Evolutionary conservation across 2,329 filamentous ascomycete species (phyloP).

Genomic region (Aspergillus oerlinghausenensis): DNA sequence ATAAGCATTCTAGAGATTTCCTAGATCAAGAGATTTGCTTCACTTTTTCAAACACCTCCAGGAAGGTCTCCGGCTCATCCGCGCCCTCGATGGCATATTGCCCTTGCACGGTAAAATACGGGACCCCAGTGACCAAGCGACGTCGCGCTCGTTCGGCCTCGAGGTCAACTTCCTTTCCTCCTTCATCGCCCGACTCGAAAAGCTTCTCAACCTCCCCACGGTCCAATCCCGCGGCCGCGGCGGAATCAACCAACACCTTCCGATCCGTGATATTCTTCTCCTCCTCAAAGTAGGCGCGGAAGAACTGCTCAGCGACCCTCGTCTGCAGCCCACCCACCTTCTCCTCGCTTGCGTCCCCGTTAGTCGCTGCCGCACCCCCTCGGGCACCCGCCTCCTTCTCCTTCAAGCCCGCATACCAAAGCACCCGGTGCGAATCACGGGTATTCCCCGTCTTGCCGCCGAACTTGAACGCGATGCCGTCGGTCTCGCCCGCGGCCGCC

Average conservation of each 20-base stretch:
- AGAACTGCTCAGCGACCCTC: slow-evolving; percentile 58
- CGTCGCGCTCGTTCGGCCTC: slow-evolving; percentile 51
- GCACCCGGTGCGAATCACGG: slow-evolving; percentile 70
- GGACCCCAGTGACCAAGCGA: slow-evolving; percentile 63
- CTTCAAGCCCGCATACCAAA: slow-evolving; percentile 63
- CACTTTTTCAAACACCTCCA: slow-evolving; percentile 61
- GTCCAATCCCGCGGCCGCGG: slow-evolving; percentile 51
- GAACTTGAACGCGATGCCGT: slow-evolving; percentile 70
- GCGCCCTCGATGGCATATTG: slow-evolving; percentile 65
- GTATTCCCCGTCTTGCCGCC: slow-evolving; percentile 70
- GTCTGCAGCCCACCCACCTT: slow-evolving; percentile 51
- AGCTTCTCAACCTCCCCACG: slow-evolving; percentile 50
- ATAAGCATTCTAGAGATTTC: slow-evolving; percentile 8
- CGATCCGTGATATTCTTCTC: slow-evolving; percentile 59
- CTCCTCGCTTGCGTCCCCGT: slow-evolving; percentile 18
- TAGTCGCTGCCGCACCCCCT: not conserved
- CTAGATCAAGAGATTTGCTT: slow-evolving; percentile 32
- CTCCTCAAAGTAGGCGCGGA: slow-evolving; percentile 62
- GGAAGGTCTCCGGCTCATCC: slow-evolving; percentile 64
- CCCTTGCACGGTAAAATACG: slow-evolving; percentile 69
- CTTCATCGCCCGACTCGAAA: slow-evolving; percentile 48
- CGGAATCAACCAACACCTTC: slow-evolving; percentile 50
- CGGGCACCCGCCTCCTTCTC: slow-evolving; percentile 10
- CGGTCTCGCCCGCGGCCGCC: slow-evolving; percentile 52
- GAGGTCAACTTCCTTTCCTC: slow-evolving; percentile 54